These are phyloP conservation scores for Torulaspora globosa DNA, from an alignment of 1,139 yeast species.

Conservation along the genomic window DNA sequence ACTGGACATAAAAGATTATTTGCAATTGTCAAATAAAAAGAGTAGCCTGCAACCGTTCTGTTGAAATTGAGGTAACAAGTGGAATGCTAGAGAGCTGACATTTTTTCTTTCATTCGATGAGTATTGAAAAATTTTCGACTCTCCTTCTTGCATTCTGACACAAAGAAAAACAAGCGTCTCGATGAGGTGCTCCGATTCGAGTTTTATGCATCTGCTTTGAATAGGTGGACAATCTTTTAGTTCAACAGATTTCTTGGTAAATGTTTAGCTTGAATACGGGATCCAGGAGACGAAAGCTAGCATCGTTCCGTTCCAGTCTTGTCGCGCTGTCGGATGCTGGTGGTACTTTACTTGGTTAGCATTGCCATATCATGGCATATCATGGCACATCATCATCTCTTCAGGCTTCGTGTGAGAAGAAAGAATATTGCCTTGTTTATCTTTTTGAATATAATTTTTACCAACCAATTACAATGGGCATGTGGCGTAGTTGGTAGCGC, in stretches of 20 bases:
- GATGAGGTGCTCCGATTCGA: too few relatives aligned
- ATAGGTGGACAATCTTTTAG: too few relatives aligned
- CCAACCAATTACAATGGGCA: constrained; percentile 9
- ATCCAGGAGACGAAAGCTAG: too few relatives aligned
- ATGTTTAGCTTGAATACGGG: too few relatives aligned
- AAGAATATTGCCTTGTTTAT: too few relatives aligned
- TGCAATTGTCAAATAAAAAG: constrained; percentile 2
- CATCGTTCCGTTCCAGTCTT: neutral
- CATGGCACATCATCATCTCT: too few relatives aligned
- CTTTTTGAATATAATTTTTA: too few relatives aligned
- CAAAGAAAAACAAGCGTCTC: too few relatives aligned
- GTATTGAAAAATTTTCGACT: constrained; percentile 4
- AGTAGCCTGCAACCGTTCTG: neutral
- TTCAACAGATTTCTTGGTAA: too few relatives aligned
- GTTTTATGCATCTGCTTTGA: too few relatives aligned
- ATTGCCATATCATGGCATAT: too few relatives aligned
- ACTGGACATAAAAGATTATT: constrained; percentile 19
- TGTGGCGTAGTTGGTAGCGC: constrained; percentile 21
- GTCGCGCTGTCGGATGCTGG: neutral
- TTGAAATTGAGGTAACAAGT: neutral
- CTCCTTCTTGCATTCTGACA: neutral
- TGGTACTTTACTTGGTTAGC: neutral
- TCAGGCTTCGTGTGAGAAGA: too few relatives aligned
- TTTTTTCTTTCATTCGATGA: neutral
- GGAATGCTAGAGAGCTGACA: neutral